Base-by-base conservation (phyloP, 2,329 filamentous ascomycete species). In the Fusarium sp. region DNA sequence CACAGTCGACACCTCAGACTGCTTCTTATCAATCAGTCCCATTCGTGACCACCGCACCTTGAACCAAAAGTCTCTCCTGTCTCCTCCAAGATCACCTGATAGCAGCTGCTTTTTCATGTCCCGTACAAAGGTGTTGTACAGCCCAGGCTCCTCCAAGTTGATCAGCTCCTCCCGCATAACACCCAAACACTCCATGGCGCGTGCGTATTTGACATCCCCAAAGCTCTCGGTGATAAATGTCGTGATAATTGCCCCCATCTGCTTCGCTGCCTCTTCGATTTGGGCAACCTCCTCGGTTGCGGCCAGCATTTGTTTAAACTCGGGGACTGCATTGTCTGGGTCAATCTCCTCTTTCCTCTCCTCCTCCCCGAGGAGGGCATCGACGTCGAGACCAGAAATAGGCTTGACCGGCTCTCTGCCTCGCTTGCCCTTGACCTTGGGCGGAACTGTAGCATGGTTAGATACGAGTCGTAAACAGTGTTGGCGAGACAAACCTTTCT, bases 351-450 rank as follows among this genome's bases (percentile, higher is more conserved):
- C 78, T 65, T 84, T 85, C 70, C 82, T 83, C 32, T 84, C 84
- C 56, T 87, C 84, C 56, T 87, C 89, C 54, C 89, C 88, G n/a
- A 98, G 90, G 3, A 98, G 89, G 6, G 91, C 91, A 69, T 95
- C 93, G 43, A 98, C 89, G 77, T 98, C 94, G 45, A 99, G 91
- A 22, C 95, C 95, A 0, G 96, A 98, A 10, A 98, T 89, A 0
- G 97, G 97, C 77, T 96, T 96, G 68, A 93, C 89, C 1, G 88
- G 84, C 33, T 97, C 91, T 74, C 90, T 90, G 52, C 88, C 87
- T 79, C 92, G 93, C 70, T 91, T 92, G 38, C 93, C 92, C 81
- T 94, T 95, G 45, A 88, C 89, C 81, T 95, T 97, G 1, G 93
- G 91, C 9, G 94, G 94, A 0, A 98, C 95, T 92, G 76, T 1